Evolutionary conservation across 2,329 filamentous ascomycete species (phyloP).

Genomic region (Penicillium corylophilum): DNA sequence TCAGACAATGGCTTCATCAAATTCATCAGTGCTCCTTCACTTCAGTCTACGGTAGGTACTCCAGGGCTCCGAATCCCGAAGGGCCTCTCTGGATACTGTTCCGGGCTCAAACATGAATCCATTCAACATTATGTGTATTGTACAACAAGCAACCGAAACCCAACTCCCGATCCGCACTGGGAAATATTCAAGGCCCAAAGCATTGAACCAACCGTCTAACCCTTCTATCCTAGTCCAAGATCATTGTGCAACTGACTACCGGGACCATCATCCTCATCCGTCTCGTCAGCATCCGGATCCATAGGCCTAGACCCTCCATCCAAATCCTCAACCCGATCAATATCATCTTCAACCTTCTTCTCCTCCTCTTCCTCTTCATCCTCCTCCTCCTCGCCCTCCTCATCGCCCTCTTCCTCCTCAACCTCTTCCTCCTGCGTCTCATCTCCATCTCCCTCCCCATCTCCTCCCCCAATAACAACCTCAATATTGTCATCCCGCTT

Average conservation of each 20-base stretch:
- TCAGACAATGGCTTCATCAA: too few relatives aligned
- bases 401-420: conserved; percentile 23
- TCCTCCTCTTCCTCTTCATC: conserved; percentile 22
- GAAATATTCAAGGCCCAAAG: not conserved
- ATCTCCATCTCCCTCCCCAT: conserved; percentile 13
- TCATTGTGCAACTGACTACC: conserved; percentile 33
- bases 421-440: conserved; percentile 29
- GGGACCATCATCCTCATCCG: conserved; percentile 33
- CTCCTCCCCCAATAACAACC: not conserved
- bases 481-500: conserved; percentile 15
- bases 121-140: conserved; percentile 22
- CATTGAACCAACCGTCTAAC: not conserved
- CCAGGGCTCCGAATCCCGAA: too few relatives aligned
- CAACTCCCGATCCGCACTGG: not conserved
- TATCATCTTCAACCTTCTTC: conserved; percentile 32
- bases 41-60: too few relatives aligned
- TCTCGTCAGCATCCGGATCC: conserved; percentile 37
- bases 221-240: conserved; percentile 28
- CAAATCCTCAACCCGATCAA: conserved; percentile 39
- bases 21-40: too few relatives aligned
- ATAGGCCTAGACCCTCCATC: conserved; percentile 29
- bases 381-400: conserved; percentile 23
- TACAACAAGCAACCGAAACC: conserved; percentile 15
- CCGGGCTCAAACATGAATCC: conserved; percentile 8
- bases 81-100: too few relatives aligned